Evolutionary conservation across 1,139 yeast species (phyloP).

Genomic region (Candida sp.): DNA sequence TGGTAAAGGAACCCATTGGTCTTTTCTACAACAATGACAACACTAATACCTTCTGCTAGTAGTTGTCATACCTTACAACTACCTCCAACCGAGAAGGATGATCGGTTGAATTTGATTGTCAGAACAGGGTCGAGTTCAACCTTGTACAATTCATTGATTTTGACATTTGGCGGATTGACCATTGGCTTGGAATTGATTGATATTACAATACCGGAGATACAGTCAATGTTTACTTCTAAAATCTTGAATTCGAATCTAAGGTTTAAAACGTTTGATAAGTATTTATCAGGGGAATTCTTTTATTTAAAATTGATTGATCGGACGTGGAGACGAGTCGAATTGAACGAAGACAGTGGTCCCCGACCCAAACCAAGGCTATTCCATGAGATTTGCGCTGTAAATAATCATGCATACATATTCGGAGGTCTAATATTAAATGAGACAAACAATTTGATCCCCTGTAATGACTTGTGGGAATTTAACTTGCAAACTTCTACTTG

Average conservation of each 20-base stretch:
- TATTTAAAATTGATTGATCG: slow-evolving; percentile 55
- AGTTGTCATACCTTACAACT: slow-evolving; percentile 44
- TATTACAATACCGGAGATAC: slow-evolving; percentile 29
- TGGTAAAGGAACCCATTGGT: background rate
- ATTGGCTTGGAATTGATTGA: slow-evolving; percentile 49
- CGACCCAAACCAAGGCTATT: slow-evolving; percentile 55
- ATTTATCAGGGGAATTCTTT: slow-evolving; percentile 56
- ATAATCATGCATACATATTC: slow-evolving; percentile 50
- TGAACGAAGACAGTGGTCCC: slow-evolving; percentile 3
- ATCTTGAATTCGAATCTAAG: slow-evolving; percentile 21
- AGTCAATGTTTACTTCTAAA: slow-evolving; percentile 24
- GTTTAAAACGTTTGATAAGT: slow-evolving; percentile 31
- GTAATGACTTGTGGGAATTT: slow-evolving; percentile 68
- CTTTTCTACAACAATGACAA: slow-evolving; percentile 26
- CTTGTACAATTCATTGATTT: slow-evolving; percentile 54
- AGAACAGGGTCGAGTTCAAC: slow-evolving; percentile 68
- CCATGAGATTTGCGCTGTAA: slow-evolving; percentile 52
- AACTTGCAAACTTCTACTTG: slow-evolving; percentile 49
- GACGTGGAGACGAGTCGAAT: slow-evolving; percentile 46
- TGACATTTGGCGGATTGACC: slow-evolving; percentile 68
- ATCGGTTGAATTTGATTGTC: slow-evolving; percentile 47
- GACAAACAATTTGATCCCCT: slow-evolving; percentile 30
- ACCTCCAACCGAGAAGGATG: slow-evolving; percentile 47
- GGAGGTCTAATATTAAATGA: slow-evolving; percentile 54
- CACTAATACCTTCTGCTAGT: slow-evolving; percentile 47